Base-by-base conservation (phyloP, 108 stramenopile genomes). In the Chaetoceros tenuissimus region DNA sequence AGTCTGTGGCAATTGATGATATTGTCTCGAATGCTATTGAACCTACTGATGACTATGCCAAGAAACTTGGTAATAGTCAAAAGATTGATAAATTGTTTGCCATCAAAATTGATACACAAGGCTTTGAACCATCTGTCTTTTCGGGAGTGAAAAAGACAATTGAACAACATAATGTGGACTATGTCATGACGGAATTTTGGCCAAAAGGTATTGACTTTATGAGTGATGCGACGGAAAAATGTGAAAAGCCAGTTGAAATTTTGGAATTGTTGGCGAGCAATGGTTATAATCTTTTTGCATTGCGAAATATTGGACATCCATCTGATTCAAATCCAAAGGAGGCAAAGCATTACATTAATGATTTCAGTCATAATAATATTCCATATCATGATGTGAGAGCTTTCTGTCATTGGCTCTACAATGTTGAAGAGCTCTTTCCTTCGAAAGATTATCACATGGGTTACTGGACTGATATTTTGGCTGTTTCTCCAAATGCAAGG, bases 101-200 rank as follows among this genome's bases (percentile, higher is more conserved):
- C 13, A 8, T 66, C 28, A 72, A 72, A 56, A 52, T 72, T 7
- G 71, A 72, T 45, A 66, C 64, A 17, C 71, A 72, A 28, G 71
- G 71, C 18, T 72, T 55, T 58, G 71, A 72, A 53, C 71, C 71
- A 24, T 23, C 26, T 8, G 65, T 72, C 5, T 66, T 72, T 55
- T 1, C 25, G 0, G 71, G 71, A 17, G 43, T 72, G n/a, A 13
- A 46, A 25, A 24, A 46, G 3, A 48, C 61, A 2, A 1, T 68
- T 10, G 0, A n/a, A 20, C 17, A 10, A 19, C 49, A 51, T 24
- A 23, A 34, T 44, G 26, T 60, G n/a, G 20, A 53, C 23, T 57
- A 34, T 46, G 55, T 71, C 23, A n/a, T 68, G 34, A 21, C 47
- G 21, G 67, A 68, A 55, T 68, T 44, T 31, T 68, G 67, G 67